These are phyloP conservation scores for Ensete glaucum DNA, from an alignment of 176 grass and related monocot genomes.

Conservation along the genomic window DNA sequence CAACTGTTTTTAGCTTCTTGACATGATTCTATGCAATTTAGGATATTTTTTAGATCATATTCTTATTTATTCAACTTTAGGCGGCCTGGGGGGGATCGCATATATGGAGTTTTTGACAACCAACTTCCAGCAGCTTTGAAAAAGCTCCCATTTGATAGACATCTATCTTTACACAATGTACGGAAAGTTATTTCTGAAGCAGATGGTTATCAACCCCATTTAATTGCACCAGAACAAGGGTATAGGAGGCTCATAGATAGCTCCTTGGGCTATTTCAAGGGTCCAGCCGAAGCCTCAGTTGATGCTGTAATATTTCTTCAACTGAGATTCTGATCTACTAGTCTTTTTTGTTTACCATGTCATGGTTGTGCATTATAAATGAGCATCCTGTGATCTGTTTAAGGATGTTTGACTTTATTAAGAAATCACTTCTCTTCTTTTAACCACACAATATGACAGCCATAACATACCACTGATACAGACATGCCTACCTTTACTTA, in stretches of 20 bases:
- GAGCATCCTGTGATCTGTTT: neutral
- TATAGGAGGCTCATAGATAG: slow-evolving; percentile 19
- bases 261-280: slow-evolving; percentile 11
- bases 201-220: slow-evolving; percentile 25
- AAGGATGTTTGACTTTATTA: neutral
- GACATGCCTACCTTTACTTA: too few relatives aligned
- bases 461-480: too few relatives aligned
- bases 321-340: neutral
- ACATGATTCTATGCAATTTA: neutral
- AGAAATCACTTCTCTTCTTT: neutral
- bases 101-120: slow-evolving; percentile 23
- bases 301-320: slow-evolving; percentile 15
- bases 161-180: slow-evolving; percentile 19
- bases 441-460: too few relatives aligned
- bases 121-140: slow-evolving; percentile 22
- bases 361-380: neutral
- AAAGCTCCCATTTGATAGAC: slow-evolving; percentile 15
- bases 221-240: slow-evolving; percentile 27
- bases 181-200: slow-evolving; percentile 17
- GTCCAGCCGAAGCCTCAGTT: slow-evolving; percentile 17
- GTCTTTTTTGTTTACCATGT: neutral
- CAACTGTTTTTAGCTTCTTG: neutral
- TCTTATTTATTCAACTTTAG: neutral
- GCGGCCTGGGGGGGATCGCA: slow-evolving; percentile 18
- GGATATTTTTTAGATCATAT: neutral